Evolutionary conservation across 2,329 filamentous ascomycete species (phyloP).

Genomic region (Aspergillus alliaceus): DNA sequence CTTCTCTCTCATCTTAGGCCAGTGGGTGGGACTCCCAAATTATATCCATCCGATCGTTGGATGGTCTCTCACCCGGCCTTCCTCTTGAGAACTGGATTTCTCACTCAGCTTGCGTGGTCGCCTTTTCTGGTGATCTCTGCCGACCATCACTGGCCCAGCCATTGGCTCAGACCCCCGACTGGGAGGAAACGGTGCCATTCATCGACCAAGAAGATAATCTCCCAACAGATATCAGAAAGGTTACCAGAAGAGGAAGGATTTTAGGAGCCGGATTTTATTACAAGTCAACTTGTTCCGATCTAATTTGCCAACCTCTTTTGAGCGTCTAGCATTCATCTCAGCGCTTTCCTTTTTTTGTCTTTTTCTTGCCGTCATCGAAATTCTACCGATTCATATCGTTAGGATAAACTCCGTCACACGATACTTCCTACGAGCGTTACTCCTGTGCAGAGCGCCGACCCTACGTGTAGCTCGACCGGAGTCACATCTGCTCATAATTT

Average conservation of each 20-base stretch:
- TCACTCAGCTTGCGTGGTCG: background rate
- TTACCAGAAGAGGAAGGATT: background rate
- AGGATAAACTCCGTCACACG: background rate
- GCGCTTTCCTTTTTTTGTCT: background rate
- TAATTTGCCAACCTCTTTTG: background rate
- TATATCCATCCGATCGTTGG: background rate
- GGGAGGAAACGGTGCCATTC: background rate
- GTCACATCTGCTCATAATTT: conserved; percentile 8
- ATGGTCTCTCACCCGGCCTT: background rate
- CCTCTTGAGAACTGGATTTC: background rate
- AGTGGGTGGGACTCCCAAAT: background rate
- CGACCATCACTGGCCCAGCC: conserved; percentile 3
- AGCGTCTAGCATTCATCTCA: background rate
- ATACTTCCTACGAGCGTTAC: background rate
- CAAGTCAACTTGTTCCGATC: background rate
- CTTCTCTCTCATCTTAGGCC: background rate
- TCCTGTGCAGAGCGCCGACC: conserved; percentile 10
- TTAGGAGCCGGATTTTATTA: background rate
- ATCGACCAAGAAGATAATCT: background rate
- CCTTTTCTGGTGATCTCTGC: background rate
- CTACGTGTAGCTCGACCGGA: conserved; percentile 22
- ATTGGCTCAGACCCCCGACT: background rate
- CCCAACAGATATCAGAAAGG: background rate
- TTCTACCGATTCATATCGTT: background rate
- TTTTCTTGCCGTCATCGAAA: background rate